Evolutionary conservation across 148 eudicot genomes (phyloP).

Genomic region (Silene latifolia): DNA sequence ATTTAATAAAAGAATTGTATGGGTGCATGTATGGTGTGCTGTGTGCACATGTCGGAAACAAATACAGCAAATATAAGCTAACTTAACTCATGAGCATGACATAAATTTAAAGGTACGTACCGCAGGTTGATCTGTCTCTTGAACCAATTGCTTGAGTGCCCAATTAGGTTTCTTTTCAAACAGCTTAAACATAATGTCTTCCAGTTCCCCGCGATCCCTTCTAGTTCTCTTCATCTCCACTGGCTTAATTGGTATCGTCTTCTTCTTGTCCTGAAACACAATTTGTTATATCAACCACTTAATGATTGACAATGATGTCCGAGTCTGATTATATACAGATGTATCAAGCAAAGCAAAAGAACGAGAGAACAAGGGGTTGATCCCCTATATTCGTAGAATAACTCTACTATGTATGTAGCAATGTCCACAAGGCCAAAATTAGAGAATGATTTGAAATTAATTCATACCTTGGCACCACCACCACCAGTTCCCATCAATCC

Average conservation of each 20-base stretch:
- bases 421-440: no score
- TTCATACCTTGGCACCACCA: constrained; percentile 61
- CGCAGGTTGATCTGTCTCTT: constrained; percentile 98
- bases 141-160: constrained; percentile 91
- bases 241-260: constrained; percentile 73
- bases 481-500: constrained; percentile 78
- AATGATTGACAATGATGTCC: no score
- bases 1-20: no score
- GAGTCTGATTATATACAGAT: no score
- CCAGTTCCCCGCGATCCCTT: constrained; percentile 95
- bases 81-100: no score
- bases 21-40: no score
- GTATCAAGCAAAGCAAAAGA: no score
- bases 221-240: constrained; percentile 92
- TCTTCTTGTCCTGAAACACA: constrained; percentile 70
- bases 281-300: neutral
- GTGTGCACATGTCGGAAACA: neutral
- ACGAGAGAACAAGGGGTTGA: no score
- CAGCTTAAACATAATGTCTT: constrained; percentile 93
- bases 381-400: no score
- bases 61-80: neutral
- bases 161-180: constrained; percentile 95
- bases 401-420: neutral
- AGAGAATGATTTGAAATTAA: neutral
- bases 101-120: constrained; percentile 35